Base-by-base conservation (phyloP, 352 stramenopile species). In the Phytophthora sp. region DNA sequence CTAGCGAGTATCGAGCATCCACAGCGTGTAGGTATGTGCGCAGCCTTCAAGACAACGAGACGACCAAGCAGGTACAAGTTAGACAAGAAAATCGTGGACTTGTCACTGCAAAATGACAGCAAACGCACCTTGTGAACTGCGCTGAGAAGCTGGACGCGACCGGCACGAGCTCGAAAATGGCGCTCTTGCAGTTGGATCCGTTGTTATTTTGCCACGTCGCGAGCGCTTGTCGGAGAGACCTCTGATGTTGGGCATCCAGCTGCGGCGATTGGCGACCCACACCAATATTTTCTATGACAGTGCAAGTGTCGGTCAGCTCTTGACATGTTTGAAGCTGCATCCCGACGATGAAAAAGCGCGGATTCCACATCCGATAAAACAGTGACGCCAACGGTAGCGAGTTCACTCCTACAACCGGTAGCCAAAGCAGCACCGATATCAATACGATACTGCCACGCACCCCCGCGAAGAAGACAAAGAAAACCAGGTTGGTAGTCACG, bases 401-500 rank as follows among this genome's bases (percentile, higher is more conserved):
- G 20, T 72, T 82, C 20, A 93, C 42, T 6, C 45, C n/a, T 4
- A 89, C 78, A 35, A 90, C 77, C 9, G 82, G 80, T 1, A 84
- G 13, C 80, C 80, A 90, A 2, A 93, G 66, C 18, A 71, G n/a
- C 6, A 75, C 35, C 24, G 73, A 70, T 9, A 74, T 27, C 1
- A 71, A 7, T 46, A 83, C 74, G 36, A 94, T 75, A 1, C 65
- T 65, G 12, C 85, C 64, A 7, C 88, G 85, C 20, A 96, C 80
- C 5, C 93, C 73, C 6, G 82, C 77, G 75, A 98, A 98, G 66
- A 96, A 98, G 7, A 91, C 79, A 69, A 98, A 96, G 73, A 98
- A 98, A 0, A 98, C 91, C 27, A 96, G 71, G 49, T 97, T 90
- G 16, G 95, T 98, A 9, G 94, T 97, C 49, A 97, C 95, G 23